Evolutionary conservation across 768 basidiomycete species (phyloP).

Genomic region (Rhizopogon vesiculosus): DNA sequence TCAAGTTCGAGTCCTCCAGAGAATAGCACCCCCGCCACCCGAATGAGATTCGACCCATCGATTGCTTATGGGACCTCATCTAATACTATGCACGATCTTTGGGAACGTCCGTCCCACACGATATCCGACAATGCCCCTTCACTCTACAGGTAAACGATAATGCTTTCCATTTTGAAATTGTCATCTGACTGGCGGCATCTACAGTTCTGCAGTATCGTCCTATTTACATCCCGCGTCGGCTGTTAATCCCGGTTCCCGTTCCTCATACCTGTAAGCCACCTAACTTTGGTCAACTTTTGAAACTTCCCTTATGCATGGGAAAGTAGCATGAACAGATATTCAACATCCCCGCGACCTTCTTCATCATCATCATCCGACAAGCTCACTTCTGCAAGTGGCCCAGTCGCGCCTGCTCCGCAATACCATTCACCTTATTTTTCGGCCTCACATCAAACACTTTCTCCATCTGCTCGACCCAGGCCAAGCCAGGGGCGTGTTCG

Average conservation of each 20-base stretch:
- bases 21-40: constrained; percentile 2
- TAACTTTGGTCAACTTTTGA: neutral
- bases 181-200: constrained; percentile 1
- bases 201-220: constrained; percentile 51
- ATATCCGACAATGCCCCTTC: constrained; percentile 27
- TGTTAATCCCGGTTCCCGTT: constrained; percentile 6
- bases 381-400: constrained; percentile 1
- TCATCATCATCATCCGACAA: neutral
- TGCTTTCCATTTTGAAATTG: neutral
- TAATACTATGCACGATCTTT: neutral
- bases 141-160: constrained; percentile 53
- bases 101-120: constrained; percentile 8
- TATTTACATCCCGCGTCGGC: constrained; percentile 27
- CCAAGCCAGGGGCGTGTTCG: constrained; percentile 4
- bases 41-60: constrained; percentile 39
- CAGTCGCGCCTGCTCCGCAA: constrained; percentile 1
- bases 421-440: neutral
- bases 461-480: neutral
- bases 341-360: constrained; percentile 9
- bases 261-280: constrained; percentile 17
- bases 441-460: constrained; percentile 1
- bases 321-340: constrained; percentile 1
- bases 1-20: neutral
- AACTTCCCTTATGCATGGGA: neutral
- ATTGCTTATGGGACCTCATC: constrained; percentile 37